These are phyloP conservation scores for Colletotrichum sp. DNA, from an alignment of 2,329 filamentous ascomycete species.

Conservation along the genomic window DNA sequence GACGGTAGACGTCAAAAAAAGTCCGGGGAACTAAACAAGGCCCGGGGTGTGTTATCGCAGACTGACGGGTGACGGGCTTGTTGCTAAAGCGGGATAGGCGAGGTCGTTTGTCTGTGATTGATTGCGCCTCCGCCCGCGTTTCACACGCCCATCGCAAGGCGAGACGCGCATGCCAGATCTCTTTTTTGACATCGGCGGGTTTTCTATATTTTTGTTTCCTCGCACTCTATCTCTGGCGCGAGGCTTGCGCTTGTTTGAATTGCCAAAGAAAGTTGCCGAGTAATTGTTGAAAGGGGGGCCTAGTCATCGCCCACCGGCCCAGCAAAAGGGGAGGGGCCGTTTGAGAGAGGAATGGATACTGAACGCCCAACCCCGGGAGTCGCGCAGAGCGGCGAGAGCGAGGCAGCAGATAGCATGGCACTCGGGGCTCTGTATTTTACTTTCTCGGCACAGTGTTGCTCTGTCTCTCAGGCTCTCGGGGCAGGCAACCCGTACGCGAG, in stretches of 20 bases:
- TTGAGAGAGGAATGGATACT: neutral
- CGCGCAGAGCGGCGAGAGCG: neutral
- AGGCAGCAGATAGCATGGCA: neutral
- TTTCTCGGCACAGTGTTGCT: neutral
- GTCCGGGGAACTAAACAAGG: neutral
- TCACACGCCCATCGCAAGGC: neutral
- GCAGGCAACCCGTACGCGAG: neutral
- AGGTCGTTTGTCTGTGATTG: neutral
- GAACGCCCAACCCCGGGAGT: neutral
- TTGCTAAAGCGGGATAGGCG: constrained; percentile 1
- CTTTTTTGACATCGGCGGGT: neutral
- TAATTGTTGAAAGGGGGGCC: neutral
- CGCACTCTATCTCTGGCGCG: neutral
- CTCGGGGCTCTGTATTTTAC: neutral
- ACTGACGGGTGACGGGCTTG: neutral
- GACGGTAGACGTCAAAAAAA: neutral
- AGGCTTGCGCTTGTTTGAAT: neutral
- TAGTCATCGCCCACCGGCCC: neutral
- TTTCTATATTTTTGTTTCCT: neutral
- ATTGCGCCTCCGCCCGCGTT: neutral
- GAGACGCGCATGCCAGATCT: neutral
- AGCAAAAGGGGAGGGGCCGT: neutral
- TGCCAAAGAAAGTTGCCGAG: neutral
- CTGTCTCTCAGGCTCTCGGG: neutral
- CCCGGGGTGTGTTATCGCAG: neutral